A percentile compares a stretch with the other conserved stretches of the same genome.
Conservation (phyloP, 768 basidiomycete species). For the Suillus weaverae region DNA sequence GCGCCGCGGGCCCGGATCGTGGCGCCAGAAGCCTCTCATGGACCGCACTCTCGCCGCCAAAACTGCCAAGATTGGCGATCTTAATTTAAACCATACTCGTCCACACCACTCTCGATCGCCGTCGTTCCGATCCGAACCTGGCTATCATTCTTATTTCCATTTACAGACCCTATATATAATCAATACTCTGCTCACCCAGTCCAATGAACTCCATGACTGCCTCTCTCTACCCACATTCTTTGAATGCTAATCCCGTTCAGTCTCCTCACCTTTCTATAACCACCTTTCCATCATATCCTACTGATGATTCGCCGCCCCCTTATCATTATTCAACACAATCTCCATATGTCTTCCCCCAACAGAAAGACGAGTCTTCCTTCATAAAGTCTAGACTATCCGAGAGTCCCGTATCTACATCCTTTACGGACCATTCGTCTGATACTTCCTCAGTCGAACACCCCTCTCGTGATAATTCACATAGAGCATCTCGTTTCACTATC, state of each 20-base stretch:
- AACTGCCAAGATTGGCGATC: slow-evolving; percentile 1
- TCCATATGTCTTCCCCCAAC: slow-evolving; percentile 10
- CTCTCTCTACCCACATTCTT: no score
- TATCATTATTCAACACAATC: slow-evolving; percentile 10
- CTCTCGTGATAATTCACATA: slow-evolving; percentile 15
- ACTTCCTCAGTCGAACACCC: slow-evolving; percentile 15
- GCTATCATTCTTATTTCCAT: not conserved
- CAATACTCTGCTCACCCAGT: not conserved
- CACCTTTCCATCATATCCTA: not conserved
- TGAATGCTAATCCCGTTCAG: no score
- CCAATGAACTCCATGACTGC: not conserved
- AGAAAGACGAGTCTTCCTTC: slow-evolving; percentile 6
- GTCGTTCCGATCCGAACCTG: not conserved
- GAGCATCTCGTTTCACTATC: slow-evolving; percentile 36
- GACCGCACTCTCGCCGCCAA: not conserved
- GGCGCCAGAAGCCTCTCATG: not conserved
- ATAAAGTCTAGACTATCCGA: slow-evolving; percentile 8
- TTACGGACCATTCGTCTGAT: slow-evolving; percentile 1
- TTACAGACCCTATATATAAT: not conserved
- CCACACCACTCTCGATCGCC: not conserved
- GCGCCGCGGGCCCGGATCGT: slow-evolving; percentile 5
- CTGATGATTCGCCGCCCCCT: slow-evolving; percentile 1
- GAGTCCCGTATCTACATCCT: not conserved
- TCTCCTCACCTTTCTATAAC: not conserved
- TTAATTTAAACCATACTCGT: slow-evolving; percentile 1